A percentile compares a stretch with the other conserved stretches of the same genome.
Evolutionary conservation across 176 grass and related monocot species (phyloP).

Genomic region (Echinochloa phyllopogon): DNA sequence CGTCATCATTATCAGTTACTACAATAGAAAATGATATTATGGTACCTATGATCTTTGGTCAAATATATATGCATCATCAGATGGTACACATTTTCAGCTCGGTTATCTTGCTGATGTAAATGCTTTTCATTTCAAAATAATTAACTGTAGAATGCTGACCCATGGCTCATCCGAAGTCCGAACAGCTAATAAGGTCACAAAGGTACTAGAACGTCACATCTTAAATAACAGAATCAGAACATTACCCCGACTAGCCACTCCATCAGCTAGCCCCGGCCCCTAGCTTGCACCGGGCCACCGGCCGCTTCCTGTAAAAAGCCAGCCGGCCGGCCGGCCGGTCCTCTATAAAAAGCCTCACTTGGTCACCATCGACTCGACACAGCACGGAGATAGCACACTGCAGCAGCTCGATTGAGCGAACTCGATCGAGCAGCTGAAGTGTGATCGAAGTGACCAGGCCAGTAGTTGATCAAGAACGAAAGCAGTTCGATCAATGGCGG

Average conservation of each 20-base stretch:
- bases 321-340: neutral
- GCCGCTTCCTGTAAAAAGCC: constrained; percentile 3
- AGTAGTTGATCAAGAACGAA: no score
- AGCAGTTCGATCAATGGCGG: constrained; percentile 34
- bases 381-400: neutral
- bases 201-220: neutral
- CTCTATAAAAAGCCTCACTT: constrained; percentile 34
- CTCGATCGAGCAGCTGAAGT: neutral
- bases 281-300: neutral
- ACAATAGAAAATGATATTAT: neutral
- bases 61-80: neutral
- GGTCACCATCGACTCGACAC: neutral
- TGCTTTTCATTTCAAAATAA: neutral
- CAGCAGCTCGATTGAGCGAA: no score
- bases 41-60: neutral
- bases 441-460: neutral
- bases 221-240: constrained; percentile 1
- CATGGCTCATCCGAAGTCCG: constrained; percentile 5
- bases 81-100: neutral
- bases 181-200: constrained; percentile 41
- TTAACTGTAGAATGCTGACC: constrained; percentile 22
- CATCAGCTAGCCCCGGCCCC: neutral
- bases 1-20: neutral
- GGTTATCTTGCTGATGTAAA: neutral
- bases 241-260: neutral